Base-by-base conservation (phyloP, 2,329 filamentous ascomycete genomes). In the Waltergamsia citrina region DNA sequence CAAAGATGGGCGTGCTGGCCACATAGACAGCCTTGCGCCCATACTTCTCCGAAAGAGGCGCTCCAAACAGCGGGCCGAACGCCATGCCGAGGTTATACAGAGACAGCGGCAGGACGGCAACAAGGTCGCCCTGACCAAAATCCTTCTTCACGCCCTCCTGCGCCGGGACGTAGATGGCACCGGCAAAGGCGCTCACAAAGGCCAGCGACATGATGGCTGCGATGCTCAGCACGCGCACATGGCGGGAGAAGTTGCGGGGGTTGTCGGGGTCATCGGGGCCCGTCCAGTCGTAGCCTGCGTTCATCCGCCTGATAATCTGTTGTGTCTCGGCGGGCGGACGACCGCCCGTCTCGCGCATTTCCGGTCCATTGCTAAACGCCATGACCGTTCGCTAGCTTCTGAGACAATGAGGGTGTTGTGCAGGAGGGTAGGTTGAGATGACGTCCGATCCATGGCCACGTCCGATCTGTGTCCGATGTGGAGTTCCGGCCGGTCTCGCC, bases 191-290 rank as follows among this genome's bases (percentile, higher is more conserved):
- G 11, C 38, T 46, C 18, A 48, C 77, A 35, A 82, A 79, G 20
- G 81, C 76, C 49, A 85, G 83, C 45, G 78, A 81, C 6, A 78
- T 82, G 14, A 71, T 47, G 2, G 85, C 80, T 1, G 92, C 82
- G 15, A 85, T 92, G 49, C 74, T 79, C 46, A 78, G 81, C 79
- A 83, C 85, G 55, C 86, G 87, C 53, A 64, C 76, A 1, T 57
- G 59, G 50, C 82, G 83, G 24, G 71, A 73, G 79, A 82, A 90
- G 57, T 88, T 88, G 64, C 87, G 87, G 1, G 84, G 84, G 49
- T 88, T 87, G 43, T 80, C 80, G 0, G 74, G 73, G 52, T 88
- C 83, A 40, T 77, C 62, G 10, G 78, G 67, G 7, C 43, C 44
- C n/a, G 43, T 47, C 47, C 47, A 51, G 41, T 51, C 47, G 31